Evolutionary conservation across 2,329 filamentous ascomycete genomes (phyloP), one percentile per base, ranked within the genome.

Genomic region (Diaporthe sp.): DNA sequence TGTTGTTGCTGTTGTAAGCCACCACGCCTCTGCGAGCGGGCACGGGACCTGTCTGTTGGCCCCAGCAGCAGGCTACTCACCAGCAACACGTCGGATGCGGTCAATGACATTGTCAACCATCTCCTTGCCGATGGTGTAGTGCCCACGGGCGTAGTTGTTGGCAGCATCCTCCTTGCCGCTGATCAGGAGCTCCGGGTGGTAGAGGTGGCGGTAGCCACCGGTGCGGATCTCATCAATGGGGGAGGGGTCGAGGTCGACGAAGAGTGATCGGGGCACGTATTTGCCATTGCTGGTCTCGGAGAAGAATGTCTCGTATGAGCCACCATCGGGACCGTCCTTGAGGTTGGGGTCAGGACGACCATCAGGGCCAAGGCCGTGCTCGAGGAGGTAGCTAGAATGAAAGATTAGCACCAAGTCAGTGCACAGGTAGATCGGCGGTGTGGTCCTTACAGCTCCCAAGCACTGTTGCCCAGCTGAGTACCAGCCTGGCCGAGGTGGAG

Each of bases 81-180:
- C 92, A 82, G 88, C 89, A 79, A 93, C 91, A 78, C 92, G 92
- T 80, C 92, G 92, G 78, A 94, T 90, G 79, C 90, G 90, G 80
- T 94, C 92, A 80, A 93, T 90, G 80, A 93, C 92, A 79, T 84
- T 88, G 82, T 94, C 92, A 72, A 93, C 90, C 90, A 93, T 92
- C 86, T 94, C 92, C 88, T 94, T 94, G 85, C 92, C 92, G 79
- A 94, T 91, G 79, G 92, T 94, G 85, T 94, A 94, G 86, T 94
- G 92, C 73, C 92, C 92, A 86, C 92, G 92, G 78, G 92, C 92
- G 81, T 94, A 94, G 88, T 94, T 94, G 87, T 94, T 94, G 85
- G 92, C 91, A 74, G 92, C 92, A 89, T 94, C 92, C 84, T 94
- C 92, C 88, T 94, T 94, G 84, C 92, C 92, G 83, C 90, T 93